phyloP scores from a whole-genome alignment of 1,284 basidiomycete genomes.

The Schizophyllum commune region DNA sequence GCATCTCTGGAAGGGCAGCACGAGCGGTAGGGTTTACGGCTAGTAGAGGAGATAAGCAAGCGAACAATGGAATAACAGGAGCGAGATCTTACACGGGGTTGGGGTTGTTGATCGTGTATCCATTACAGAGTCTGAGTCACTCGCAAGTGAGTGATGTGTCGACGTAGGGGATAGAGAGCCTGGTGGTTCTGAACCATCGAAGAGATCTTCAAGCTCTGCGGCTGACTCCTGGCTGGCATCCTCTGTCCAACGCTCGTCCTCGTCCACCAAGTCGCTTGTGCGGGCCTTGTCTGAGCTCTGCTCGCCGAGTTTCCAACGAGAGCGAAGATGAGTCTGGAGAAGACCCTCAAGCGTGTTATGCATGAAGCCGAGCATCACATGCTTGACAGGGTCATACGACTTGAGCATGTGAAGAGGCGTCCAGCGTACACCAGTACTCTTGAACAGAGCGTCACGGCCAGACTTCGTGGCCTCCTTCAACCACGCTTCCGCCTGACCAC shows the following conservation, averaged over 20 bases:
- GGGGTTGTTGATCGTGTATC: too few species aligned
- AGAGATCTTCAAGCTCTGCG: conserved; percentile 10
- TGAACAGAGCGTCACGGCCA: conserved; percentile 4
- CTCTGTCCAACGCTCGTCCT: conserved; percentile 11
- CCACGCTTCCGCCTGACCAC: conserved; percentile 4
- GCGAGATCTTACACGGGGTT: too few species aligned
- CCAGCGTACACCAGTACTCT: conserved; percentile 20
- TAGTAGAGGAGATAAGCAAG: too few species aligned
- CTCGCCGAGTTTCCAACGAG: conserved; percentile 18
- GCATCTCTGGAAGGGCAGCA: too few species aligned
- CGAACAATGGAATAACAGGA: too few species aligned
- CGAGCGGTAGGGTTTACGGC: too few species aligned
- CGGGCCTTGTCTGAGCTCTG: conserved; percentile 5
- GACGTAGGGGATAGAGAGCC: not conserved
- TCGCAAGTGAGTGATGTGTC: not conserved
- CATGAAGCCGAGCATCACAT: conserved; percentile 24
- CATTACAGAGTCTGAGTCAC: too few species aligned
- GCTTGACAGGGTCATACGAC: conserved; percentile 23
- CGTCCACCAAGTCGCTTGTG: conserved; percentile 1
- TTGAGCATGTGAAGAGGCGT: conserved; percentile 18
- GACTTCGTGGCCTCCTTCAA: conserved; percentile 5
- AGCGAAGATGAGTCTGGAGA: conserved; percentile 19
- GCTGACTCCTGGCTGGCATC: conserved; percentile 10
- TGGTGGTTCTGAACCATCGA: conserved; percentile 3
- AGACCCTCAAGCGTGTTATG: conserved; percentile 28